These are phyloP conservation scores for Aspergillus baeticus DNA, from an alignment of 495 filamentous ascomycete species.

Conservation along the genomic window DNA sequence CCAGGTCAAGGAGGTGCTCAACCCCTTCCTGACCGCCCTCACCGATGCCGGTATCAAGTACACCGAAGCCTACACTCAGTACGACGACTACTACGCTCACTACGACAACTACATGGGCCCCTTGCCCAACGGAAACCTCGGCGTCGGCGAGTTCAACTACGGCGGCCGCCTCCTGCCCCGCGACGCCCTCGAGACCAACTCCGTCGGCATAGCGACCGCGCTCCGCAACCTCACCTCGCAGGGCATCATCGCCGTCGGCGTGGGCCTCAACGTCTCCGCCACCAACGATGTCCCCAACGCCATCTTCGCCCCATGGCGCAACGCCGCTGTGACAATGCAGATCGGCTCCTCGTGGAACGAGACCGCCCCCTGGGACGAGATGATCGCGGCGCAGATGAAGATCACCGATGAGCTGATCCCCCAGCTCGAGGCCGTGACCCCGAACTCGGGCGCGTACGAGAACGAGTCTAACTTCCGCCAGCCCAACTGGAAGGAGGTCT, in stretches of 20 bases:
- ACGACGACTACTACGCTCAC: constrained; percentile 46
- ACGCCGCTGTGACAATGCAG: constrained; percentile 47
- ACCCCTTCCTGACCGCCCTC: constrained; percentile 32
- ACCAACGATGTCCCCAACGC: constrained; percentile 47
- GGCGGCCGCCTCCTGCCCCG: constrained; percentile 61
- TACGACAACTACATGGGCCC: constrained; percentile 44
- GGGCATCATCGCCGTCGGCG: constrained; percentile 46
- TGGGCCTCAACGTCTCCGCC: constrained; percentile 39
- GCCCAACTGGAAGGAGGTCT: constrained; percentile 50
- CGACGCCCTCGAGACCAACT: constrained; percentile 43
- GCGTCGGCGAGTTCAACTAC: constrained; percentile 49
- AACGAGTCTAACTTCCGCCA: constrained; percentile 51
- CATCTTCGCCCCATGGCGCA: constrained; percentile 56
- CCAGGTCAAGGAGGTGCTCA: constrained; percentile 28
- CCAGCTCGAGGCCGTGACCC: constrained; percentile 44
- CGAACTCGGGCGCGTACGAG: constrained; percentile 34
- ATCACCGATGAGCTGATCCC: constrained; percentile 42
- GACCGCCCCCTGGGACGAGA: constrained; percentile 42
- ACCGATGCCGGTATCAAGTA: constrained; percentile 28
- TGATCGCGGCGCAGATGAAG: constrained; percentile 36
- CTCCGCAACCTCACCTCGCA: constrained; percentile 39
- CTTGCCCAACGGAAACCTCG: constrained; percentile 38
- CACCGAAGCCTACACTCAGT: constrained; percentile 27
- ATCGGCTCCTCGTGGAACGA: constrained; percentile 44
- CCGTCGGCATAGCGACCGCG: constrained; percentile 34